A percentile compares a stretch with the other conserved stretches of the same genome.
phyloP scores from a whole-genome alignment of 345 rosid genomes.

The Limnanthes douglasii region DNA sequence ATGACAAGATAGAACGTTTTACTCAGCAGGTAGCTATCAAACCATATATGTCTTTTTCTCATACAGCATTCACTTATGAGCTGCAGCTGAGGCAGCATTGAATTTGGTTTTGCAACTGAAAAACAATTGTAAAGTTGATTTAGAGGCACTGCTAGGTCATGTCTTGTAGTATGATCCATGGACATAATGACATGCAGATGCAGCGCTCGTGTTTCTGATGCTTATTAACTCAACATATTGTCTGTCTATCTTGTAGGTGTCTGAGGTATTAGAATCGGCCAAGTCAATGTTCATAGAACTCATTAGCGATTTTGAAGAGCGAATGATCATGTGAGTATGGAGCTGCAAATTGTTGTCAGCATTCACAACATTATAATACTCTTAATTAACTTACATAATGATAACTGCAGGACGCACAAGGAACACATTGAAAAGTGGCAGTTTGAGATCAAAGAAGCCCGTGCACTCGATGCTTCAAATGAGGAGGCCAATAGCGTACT shows the following conservation, averaged over 20 bases:
- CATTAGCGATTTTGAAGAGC: constrained; percentile 64
- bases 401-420: constrained; percentile 53
- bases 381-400: neutral
- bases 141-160: too few species aligned
- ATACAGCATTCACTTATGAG: neutral
- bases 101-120: neutral
- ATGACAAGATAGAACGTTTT: constrained; percentile 66
- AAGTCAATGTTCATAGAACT: constrained; percentile 69
- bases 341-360: constrained; percentile 5
- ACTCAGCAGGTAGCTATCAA: constrained; percentile 42
- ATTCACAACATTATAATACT: constrained; percentile 3
- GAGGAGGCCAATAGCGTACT: constrained; percentile 51
- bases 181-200: too few species aligned
- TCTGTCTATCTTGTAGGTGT: constrained; percentile 38
- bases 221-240: neutral
- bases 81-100: neutral
- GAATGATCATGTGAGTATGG: constrained; percentile 40
- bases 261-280: constrained; percentile 65
- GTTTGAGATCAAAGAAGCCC: constrained; percentile 62
- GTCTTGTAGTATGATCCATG: too few species aligned
- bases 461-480: constrained; percentile 60
- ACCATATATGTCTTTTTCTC: neutral
- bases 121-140: too few species aligned
- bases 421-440: constrained; percentile 85
- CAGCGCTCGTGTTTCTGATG: neutral